Evolutionary conservation across 164 flowering plant genomes (phyloP), one percentile per base, ranked within the genome.

Genomic region (Amborella trichopoda): DNA sequence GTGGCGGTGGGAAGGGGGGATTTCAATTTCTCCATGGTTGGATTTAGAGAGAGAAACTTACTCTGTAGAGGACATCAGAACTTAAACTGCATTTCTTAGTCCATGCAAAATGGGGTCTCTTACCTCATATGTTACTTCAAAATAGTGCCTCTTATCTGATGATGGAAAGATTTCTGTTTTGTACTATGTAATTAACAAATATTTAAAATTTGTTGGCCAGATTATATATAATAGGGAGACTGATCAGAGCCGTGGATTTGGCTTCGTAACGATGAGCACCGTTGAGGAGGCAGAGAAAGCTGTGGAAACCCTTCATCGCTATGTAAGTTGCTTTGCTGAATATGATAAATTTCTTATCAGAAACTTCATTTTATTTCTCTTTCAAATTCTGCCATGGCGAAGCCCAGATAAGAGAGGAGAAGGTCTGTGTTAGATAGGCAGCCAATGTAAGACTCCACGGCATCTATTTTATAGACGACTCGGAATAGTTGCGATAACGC

Each of bases 261-360:
- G 75, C 8, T 80, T 80, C 50, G 79, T 77, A 2, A 73, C 79
- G 1, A 70, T 80, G 81, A 69, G 71, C 45, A 70, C 79, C 23
- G 72, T 71, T 46, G 88, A 75, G 46, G 81, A 77, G 48, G 81
- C 77, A 43, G 79, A 77, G 58, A 75, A 73, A 52, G 83, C 83
- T 60, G 68, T 77, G 44, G 77, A 80, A 33, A 66, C 63, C 72
- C 64, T 75, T 53, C 32, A 71, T 45, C 72, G 70, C 36, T 71
- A 72, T 64, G 88, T 72, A 48, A 68, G 74, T 46, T n/a, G 34
- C 9, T 36, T 9, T 28, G 13, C 6, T 19, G n/a, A n/a, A n/a
- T n/a, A n/a, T n/a, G n/a, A n/a, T n/a, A n/a, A n/a, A n/a, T n/a
- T n/a, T n/a, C n/a, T 43, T 43, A 8, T 8, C 16, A 12, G 26